Evolutionary conservation across 352 stramenopile genomes (phyloP).

Genomic region (Phytophthora capsici): DNA sequence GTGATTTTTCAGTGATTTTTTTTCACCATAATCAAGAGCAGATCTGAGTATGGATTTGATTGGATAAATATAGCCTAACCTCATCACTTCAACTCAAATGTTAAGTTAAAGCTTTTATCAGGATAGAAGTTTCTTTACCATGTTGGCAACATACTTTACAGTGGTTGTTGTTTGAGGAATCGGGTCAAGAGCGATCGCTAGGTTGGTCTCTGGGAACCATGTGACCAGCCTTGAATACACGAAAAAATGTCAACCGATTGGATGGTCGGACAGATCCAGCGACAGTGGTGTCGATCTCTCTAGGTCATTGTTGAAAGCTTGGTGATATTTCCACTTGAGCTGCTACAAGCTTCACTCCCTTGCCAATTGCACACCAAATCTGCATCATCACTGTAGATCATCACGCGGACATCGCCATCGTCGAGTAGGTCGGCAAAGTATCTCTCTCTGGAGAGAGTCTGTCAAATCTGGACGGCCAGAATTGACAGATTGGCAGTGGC

Average conservation of each 20-base stretch:
- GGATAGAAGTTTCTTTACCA: no score
- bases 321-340: constrained; percentile 43
- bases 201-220: constrained; percentile 64
- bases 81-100: constrained; percentile 6
- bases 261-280: constrained; percentile 37
- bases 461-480: no score
- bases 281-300: constrained; percentile 4
- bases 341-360: constrained; percentile 41
- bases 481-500: no score
- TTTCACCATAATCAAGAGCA: neutral
- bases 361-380: constrained; percentile 56
- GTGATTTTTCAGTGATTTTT: constrained; percentile 8
- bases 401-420: constrained; percentile 24
- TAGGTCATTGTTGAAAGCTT: constrained; percentile 25
- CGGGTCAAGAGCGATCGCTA: constrained; percentile 39
- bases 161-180: constrained; percentile 63
- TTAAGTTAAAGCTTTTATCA: no score
- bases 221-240: constrained; percentile 58
- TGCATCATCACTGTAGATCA: constrained; percentile 42
- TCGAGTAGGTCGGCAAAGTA: constrained; percentile 34
- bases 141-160: no score
- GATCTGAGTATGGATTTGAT: constrained; percentile 16
- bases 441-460: no score
- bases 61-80: constrained; percentile 1
- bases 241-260: constrained; percentile 53